Conservation (phyloP, 805 yeast species). For the Torulaspora franciscae region DNA sequence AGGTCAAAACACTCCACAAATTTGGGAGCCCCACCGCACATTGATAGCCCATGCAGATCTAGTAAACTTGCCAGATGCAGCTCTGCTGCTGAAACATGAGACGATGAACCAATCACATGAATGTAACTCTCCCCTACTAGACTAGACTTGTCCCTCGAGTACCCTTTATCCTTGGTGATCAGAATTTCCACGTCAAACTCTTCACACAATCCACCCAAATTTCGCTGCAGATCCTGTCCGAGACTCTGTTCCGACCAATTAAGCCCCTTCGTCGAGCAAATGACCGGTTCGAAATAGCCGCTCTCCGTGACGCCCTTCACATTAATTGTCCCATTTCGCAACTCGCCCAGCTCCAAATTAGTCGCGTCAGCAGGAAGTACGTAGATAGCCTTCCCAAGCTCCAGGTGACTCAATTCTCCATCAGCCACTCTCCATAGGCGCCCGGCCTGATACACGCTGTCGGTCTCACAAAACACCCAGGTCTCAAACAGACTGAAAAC, state of each 20-base stretch:
- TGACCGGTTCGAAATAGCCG: constrained; percentile 10
- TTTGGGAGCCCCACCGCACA: constrained; percentile 2
- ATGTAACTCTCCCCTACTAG: constrained; percentile 1
- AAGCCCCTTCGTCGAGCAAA: constrained; percentile 5
- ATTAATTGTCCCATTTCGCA: constrained; percentile 1
- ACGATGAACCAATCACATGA: constrained; percentile 21
- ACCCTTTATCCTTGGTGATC: constrained; percentile 11
- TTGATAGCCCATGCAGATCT: constrained; percentile 10
- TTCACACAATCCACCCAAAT: constrained; percentile 11
- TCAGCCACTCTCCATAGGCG: constrained; percentile 14
- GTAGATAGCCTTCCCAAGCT: constrained; percentile 7
- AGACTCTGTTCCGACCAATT: neutral
- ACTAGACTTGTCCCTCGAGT: neutral
- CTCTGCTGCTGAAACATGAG: constrained; percentile 17
- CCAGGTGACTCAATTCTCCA: constrained; percentile 4
- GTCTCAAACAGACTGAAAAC: constrained; percentile 12
- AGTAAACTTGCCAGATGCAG: constrained; percentile 18
- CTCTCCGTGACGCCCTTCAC: constrained; percentile 12
- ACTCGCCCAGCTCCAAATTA: neutral
- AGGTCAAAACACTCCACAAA: constrained; percentile 23
- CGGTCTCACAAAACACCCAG: constrained; percentile 15
- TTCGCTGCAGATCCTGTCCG: neutral
- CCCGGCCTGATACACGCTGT: constrained; percentile 13
- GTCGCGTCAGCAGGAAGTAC: constrained; percentile 8
- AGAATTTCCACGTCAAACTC: constrained; percentile 22